phyloP scores from a whole-genome alignment of 2,329 filamentous ascomycete genomes.

The Emmonsiellopsis sp. region DNA sequence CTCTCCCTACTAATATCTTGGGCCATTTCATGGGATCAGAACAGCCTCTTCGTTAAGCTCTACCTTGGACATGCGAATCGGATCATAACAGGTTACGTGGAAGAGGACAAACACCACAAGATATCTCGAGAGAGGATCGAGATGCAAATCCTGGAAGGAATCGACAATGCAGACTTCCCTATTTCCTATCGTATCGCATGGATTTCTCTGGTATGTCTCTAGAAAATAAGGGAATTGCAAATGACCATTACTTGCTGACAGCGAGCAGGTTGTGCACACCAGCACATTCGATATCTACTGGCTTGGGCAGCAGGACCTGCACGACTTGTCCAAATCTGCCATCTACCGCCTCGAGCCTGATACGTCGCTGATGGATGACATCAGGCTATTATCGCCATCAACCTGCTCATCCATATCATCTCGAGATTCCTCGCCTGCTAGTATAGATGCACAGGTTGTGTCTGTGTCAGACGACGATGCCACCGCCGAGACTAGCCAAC shows the following conservation, averaged over 20 bases:
- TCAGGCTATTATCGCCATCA: slow-evolving; percentile 4
- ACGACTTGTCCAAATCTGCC: slow-evolving; percentile 9
- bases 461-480: neutral
- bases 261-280: slow-evolving; percentile 15
- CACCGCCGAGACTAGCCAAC: neutral
- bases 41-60: slow-evolving; percentile 10
- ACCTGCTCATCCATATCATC: neutral
- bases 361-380: slow-evolving; percentile 6
- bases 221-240: neutral
- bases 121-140: slow-evolving; percentile 17
- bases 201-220: slow-evolving; percentile 14
- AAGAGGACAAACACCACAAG: slow-evolving; percentile 5
- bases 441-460: neutral
- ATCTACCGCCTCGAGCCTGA: slow-evolving; percentile 12
- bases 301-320: slow-evolving; percentile 11
- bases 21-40: neutral
- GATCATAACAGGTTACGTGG: slow-evolving; percentile 10
- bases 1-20: too few species aligned
- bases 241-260: neutral
- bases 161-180: slow-evolving; percentile 15
- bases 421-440: neutral
- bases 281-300: slow-evolving; percentile 17
- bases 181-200: slow-evolving; percentile 15
- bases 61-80: slow-evolving; percentile 16
- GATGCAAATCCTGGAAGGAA: slow-evolving; percentile 12